Evolutionary conservation across 495 filamentous ascomycete species (phyloP), one percentile per base, ranked within the genome.

Genomic region (Penicillium paxilli): DNA sequence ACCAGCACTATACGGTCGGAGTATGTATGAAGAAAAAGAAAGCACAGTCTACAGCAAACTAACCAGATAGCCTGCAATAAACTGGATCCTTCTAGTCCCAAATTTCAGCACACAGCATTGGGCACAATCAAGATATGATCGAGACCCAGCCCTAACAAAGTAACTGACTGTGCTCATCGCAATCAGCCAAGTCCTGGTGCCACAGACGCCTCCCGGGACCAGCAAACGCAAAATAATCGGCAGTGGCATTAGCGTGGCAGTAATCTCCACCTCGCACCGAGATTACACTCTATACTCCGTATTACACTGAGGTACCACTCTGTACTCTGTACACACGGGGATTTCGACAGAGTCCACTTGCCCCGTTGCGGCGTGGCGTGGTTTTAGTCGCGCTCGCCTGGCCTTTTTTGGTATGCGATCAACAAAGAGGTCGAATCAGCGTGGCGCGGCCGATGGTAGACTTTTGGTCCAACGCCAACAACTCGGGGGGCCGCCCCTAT

Each of bases 361-460:
- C 4, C 44, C 44, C 44, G 44, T 23, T 46, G 44, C 6, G 25
- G 44, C 44, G 44, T 46, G 46, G 30, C 21, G 19, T 49, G 28
- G 32, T 23, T 49, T 47, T 47, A 47, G 44, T 32, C 46, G 26
- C 44, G 22, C 30, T 45, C 61, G 51, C 42, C 33, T 56, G 37
- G 42, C 55, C 25, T 12, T 2, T 47, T 55, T 20, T 16, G 63
- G 60, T 21, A 54, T 54, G 32, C 24, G 59, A 61, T 59, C 60
- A 64, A 57, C 63, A 54, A 49, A 35, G 19, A 49, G 44, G 38
- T 57, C 62, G 32, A 62, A 62, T 65, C 55, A 56, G 44, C 22
- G 44, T 19, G 5, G 14, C 24, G 23, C 44, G 19, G 21, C 8
- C 19, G 11, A 42, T 42, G 40, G 40, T 38, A 38, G 35, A 38